phyloP scores from a whole-genome alignment of 1,139 yeast species.

The Geotrichum restrictum region DNA sequence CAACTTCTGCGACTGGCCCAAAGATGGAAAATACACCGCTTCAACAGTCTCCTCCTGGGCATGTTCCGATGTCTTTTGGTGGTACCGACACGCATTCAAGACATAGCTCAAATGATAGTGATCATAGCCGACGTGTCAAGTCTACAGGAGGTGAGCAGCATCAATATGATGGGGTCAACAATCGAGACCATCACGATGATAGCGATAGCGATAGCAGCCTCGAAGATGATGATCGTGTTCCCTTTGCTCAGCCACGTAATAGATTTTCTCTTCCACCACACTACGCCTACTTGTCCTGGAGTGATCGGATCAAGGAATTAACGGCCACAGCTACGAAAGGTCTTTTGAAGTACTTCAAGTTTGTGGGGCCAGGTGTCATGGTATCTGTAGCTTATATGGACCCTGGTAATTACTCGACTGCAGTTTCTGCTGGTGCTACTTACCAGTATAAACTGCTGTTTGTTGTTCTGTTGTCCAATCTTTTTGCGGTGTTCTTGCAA shows the following conservation, averaged over 20 bases:
- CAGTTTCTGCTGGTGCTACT: slow-evolving; percentile 71
- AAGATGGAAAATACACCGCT: slow-evolving; percentile 10
- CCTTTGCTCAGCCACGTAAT: slow-evolving; percentile 65
- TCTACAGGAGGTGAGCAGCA: neutral
- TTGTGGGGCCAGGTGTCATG: slow-evolving; percentile 76
- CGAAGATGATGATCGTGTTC: slow-evolving; percentile 54
- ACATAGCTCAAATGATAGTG: neutral
- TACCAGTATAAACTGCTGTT: slow-evolving; percentile 61
- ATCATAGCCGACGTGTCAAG: neutral
- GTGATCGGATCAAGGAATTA: slow-evolving; percentile 52
- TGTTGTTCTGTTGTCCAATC: slow-evolving; percentile 60
- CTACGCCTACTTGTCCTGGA: slow-evolving; percentile 34
- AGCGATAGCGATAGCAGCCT: slow-evolving; percentile 43
- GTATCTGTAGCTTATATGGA: slow-evolving; percentile 78
- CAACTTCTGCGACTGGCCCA: neutral
- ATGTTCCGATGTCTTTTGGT: slow-evolving; percentile 3
- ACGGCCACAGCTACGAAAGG: slow-evolving; percentile 49
- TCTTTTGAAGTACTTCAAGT: slow-evolving; percentile 53
- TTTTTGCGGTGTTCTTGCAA: slow-evolving; percentile 72
- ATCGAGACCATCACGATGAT: slow-evolving; percentile 53
- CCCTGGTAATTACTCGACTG: slow-evolving; percentile 83
- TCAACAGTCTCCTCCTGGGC: neutral
- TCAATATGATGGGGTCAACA: slow-evolving; percentile 28
- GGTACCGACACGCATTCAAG: slow-evolving; percentile 6
- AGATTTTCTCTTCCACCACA: neutral